These are phyloP conservation scores for Ceratobasidium sp. DNA, from an alignment of 1,284 basidiomycete genomes.

Conservation along the genomic window DNA sequence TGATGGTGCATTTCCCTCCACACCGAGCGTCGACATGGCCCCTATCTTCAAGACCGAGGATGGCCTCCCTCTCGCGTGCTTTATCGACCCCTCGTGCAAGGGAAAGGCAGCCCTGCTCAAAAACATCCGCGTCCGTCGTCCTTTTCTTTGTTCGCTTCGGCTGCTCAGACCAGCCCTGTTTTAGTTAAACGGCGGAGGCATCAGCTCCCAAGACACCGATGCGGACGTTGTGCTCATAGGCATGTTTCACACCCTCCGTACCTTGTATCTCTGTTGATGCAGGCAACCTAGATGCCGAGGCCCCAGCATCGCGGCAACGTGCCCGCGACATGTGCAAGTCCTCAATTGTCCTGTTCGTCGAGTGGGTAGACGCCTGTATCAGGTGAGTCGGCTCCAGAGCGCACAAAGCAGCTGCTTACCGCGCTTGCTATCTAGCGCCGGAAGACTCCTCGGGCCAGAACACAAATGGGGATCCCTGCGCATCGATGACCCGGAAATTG, in stretches of 20 bases:
- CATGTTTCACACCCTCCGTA: background rate
- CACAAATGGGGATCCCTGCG: conserved; percentile 32
- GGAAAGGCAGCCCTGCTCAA: background rate
- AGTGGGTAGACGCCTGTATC: conserved; percentile 34
- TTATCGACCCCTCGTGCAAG: conserved; percentile 10
- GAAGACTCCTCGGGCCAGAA: conserved; percentile 19
- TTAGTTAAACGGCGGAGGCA: conserved; percentile 30
- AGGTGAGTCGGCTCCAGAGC: background rate
- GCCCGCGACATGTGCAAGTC: conserved; percentile 22
- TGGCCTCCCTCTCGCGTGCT: conserved; percentile 18
- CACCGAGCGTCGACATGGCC: background rate
- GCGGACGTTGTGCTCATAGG: conserved; percentile 25
- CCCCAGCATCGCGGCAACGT: conserved; percentile 10
- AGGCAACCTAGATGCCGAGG: background rate
- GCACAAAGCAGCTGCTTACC: background rate
- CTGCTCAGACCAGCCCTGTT: background rate
- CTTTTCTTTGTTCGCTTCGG: background rate
- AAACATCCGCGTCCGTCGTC: conserved; percentile 12
- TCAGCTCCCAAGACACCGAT: background rate
- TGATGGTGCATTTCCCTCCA: background rate
- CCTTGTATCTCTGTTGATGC: background rate
- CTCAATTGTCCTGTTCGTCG: conserved; percentile 26
- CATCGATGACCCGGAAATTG: conserved; percentile 27
- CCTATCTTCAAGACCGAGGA: conserved; percentile 26
- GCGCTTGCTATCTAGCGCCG: background rate